phyloP scores from a whole-genome alignment of 208 protist genomes.

The Trypanosoma platydactyli region DNA sequence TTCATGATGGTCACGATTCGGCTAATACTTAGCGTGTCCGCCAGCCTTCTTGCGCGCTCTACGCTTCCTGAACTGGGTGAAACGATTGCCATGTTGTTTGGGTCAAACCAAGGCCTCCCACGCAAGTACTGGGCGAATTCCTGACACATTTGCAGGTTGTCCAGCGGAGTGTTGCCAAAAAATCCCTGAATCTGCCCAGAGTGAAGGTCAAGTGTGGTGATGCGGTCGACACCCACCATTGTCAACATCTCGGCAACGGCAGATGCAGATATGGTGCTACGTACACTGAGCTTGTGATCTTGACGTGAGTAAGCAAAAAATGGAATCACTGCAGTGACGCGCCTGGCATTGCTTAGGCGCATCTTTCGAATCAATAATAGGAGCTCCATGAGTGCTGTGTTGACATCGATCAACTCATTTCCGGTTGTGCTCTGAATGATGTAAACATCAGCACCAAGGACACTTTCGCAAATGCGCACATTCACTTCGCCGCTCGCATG shows the following conservation, averaged over 20 bases:
- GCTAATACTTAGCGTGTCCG: slow-evolving; percentile 84
- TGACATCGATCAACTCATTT: slow-evolving; percentile 91
- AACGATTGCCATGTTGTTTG: slow-evolving; percentile 88
- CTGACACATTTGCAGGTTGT: slow-evolving; percentile 89
- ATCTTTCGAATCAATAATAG: slow-evolving; percentile 92
- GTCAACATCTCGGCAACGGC: slow-evolving; percentile 93
- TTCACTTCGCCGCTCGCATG: slow-evolving; percentile 91
- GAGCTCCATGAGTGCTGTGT: slow-evolving; percentile 96
- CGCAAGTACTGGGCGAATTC: slow-evolving; percentile 82
- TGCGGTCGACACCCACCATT: slow-evolving; percentile 85
- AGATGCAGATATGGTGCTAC: slow-evolving; percentile 93
- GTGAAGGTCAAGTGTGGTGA: slow-evolving; percentile 95
- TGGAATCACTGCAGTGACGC: slow-evolving; percentile 93
- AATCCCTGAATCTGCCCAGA: slow-evolving; percentile 96
- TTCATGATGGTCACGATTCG: slow-evolving; percentile 96
- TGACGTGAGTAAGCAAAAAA: slow-evolving; percentile 95
- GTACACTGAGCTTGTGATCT: slow-evolving; percentile 92
- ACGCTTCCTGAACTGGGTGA: slow-evolving; percentile 96
- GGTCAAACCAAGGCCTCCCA: slow-evolving; percentile 73
- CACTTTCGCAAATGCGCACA: slow-evolving; percentile 92
- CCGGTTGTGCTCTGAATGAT: slow-evolving; percentile 96
- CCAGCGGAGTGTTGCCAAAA: slow-evolving; percentile 91
- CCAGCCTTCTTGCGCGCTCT: slow-evolving; percentile 88
- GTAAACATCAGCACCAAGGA: slow-evolving; percentile 95
- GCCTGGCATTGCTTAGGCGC: slow-evolving; percentile 83